Percentiles rank a stretch among this genome's conserved stretches.
phyloP scores from a whole-genome alignment of 371 early-diverging fungal genomes.

The Lichtheimia ramosa region DNA sequence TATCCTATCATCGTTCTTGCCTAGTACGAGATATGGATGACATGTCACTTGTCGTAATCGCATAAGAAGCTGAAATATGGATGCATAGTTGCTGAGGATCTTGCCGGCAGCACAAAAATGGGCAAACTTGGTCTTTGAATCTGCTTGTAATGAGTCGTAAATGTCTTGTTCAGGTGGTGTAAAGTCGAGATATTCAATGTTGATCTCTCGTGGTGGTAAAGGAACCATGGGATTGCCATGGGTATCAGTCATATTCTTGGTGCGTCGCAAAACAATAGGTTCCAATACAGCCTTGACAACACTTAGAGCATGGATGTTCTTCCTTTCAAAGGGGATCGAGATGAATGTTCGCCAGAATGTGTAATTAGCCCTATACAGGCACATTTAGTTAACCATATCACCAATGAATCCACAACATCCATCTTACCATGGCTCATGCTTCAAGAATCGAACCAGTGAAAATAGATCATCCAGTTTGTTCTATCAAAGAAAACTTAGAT shows the following conservation, averaged over 20 bases:
- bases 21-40: conserved; percentile 59
- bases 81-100: conserved; percentile 43
- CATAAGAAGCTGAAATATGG: conserved; percentile 51
- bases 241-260: conserved; percentile 58
- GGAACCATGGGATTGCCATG: conserved; percentile 62
- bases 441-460: conserved; percentile 79
- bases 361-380: conserved; percentile 38
- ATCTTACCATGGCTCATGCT: conserved; percentile 66
- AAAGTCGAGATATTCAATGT: conserved; percentile 62
- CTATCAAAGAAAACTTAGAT: conserved; percentile 7
- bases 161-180: conserved; percentile 44
- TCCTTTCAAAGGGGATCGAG: conserved; percentile 62
- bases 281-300: conserved; percentile 69
- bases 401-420: too few species aligned
- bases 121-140: conserved; percentile 48
- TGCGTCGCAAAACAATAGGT: conserved; percentile 66
- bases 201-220: conserved; percentile 59
- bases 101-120: conserved; percentile 47
- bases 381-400: not conserved
- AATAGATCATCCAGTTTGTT: conserved; percentile 81
- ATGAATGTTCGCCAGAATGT: conserved; percentile 69
- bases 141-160: conserved; percentile 43
- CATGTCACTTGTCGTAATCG: conserved; percentile 68
- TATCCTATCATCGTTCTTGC: conserved; percentile 14
- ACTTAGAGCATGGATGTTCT: conserved; percentile 54